Conservation (phyloP, 352 stramenopile species). For the Globisporangium polare region DNA sequence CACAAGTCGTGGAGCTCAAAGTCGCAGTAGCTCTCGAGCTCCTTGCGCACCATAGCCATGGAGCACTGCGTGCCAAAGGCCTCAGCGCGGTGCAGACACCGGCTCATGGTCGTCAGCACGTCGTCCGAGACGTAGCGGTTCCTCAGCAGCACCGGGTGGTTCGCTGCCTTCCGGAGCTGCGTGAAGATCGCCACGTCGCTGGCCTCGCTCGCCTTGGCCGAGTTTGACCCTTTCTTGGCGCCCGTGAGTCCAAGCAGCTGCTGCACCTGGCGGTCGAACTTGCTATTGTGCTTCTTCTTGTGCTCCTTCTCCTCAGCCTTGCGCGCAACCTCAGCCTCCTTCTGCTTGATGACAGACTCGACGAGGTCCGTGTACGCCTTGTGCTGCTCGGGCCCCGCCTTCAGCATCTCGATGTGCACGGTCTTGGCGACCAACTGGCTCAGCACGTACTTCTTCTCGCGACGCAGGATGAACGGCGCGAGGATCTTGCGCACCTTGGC, state of each 20-base stretch:
- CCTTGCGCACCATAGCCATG: slow-evolving; percentile 83
- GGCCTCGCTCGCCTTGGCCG: background rate
- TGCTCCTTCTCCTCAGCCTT: slow-evolving; percentile 51
- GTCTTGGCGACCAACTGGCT: slow-evolving; percentile 89
- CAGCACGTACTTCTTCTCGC: slow-evolving; percentile 96
- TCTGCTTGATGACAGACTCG: slow-evolving; percentile 62
- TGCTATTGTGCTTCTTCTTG: slow-evolving; percentile 53
- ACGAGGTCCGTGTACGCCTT: slow-evolving; percentile 86
- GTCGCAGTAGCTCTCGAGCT: slow-evolving; percentile 93
- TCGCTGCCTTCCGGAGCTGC: slow-evolving; percentile 95
- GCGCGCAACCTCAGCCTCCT: slow-evolving; percentile 36
- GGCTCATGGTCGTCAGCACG: slow-evolving; percentile 79
- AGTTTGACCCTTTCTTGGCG: slow-evolving; percentile 10
- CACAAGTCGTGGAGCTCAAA: slow-evolving; percentile 95
- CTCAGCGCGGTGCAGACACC: slow-evolving; percentile 71
- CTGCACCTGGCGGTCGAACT: slow-evolving; percentile 41
- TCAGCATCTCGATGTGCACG: slow-evolving; percentile 77
- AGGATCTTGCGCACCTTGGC: slow-evolving; percentile 91
- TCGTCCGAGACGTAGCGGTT: slow-evolving; percentile 70
- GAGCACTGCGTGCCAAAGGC: slow-evolving; percentile 85
- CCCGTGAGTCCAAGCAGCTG: slow-evolving; percentile 29
- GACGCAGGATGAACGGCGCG: slow-evolving; percentile 96
- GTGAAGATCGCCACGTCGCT: slow-evolving; percentile 89
- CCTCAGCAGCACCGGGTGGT: slow-evolving; percentile 95
- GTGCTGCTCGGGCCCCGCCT: slow-evolving; percentile 67